Evolutionary conservation across 805 yeast species (phyloP).

Genomic region (Candida takata): DNA sequence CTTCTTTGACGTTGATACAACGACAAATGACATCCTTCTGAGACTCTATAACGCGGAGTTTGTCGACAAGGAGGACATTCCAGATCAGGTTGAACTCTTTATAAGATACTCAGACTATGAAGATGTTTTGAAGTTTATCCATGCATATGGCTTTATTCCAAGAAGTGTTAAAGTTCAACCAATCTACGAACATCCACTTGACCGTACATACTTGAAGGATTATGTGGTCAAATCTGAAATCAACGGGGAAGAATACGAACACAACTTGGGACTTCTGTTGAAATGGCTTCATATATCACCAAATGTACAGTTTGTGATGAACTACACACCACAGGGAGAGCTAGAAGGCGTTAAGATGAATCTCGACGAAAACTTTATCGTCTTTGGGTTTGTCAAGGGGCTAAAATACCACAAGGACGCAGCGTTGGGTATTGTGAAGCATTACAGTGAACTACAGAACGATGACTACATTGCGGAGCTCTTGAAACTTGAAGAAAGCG

Average conservation of each 20-base stretch:
- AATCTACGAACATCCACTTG: slow-evolving; percentile 30
- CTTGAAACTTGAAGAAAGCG: slow-evolving; percentile 15
- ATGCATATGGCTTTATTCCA: slow-evolving; percentile 44
- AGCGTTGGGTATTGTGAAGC: slow-evolving; percentile 16
- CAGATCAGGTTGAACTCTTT: slow-evolving; percentile 29
- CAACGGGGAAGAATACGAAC: slow-evolving; percentile 7
- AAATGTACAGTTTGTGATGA: slow-evolving; percentile 31
- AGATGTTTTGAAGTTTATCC: slow-evolving; percentile 33
- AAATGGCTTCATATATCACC: slow-evolving; percentile 34
- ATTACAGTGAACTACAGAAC: slow-evolving; percentile 5
- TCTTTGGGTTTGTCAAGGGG: slow-evolving; percentile 25
- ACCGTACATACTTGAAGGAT: slow-evolving; percentile 15
- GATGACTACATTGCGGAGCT: slow-evolving; percentile 11
- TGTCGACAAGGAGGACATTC: neutral
- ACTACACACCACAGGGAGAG: slow-evolving; percentile 13
- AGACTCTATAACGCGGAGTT: slow-evolving; percentile 16
- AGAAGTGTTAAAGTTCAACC: slow-evolving; percentile 10
- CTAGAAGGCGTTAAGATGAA: slow-evolving; percentile 21
- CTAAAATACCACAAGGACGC: slow-evolving; percentile 14
- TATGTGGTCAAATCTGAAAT: slow-evolving; percentile 7
- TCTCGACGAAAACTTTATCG: slow-evolving; percentile 27
- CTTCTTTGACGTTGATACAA: slow-evolving; percentile 51
- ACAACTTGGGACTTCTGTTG: slow-evolving; percentile 23
- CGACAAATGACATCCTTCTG: slow-evolving; percentile 37
- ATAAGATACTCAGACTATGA: slow-evolving; percentile 39